Evolutionary conservation across 2,329 filamentous ascomycete genomes (phyloP).

Genomic region (Cytospora paraplurivora): DNA sequence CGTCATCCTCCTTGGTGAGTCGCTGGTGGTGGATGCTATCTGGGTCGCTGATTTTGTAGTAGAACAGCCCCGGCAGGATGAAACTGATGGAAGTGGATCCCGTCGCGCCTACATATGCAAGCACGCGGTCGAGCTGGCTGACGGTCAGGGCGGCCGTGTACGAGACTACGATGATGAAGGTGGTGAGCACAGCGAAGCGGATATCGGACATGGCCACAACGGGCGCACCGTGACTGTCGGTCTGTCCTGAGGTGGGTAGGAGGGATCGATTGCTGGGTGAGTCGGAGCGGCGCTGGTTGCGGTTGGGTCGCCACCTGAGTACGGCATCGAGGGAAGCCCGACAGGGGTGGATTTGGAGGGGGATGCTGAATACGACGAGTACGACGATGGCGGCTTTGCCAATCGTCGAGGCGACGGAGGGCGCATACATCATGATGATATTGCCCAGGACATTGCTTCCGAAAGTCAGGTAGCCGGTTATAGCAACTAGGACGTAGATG

Average conservation of each 20-base stretch:
- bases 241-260: conserved; percentile 41
- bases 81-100: conserved; percentile 96
- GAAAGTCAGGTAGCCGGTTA: conserved; percentile 95
- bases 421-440: conserved; percentile 86
- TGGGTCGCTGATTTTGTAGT: conserved; percentile 95
- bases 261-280: conserved; percentile 48
- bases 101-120: conserved; percentile 94
- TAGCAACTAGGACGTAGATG: conserved; percentile 87
- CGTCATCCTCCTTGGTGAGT: conserved; percentile 88
- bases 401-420: conserved; percentile 82
- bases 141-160: conserved; percentile 92
- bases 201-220: conserved; percentile 75
- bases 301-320: conserved; percentile 81
- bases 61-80: conserved; percentile 93
- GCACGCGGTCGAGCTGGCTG: conserved; percentile 82
- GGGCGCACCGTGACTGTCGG: conserved; percentile 55
- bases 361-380: conserved; percentile 94
- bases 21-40: conserved; percentile 85
- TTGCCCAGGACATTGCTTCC: conserved; percentile 88
- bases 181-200: conserved; percentile 88
- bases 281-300: conserved; percentile 43
- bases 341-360: conserved; percentile 93
- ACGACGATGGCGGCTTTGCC: conserved; percentile 94
- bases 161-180: conserved; percentile 77
- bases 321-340: conserved; percentile 93